Evolutionary conservation across 2,329 filamentous ascomycete species (phyloP).

Genomic region (Stromatinia cepivora): DNA sequence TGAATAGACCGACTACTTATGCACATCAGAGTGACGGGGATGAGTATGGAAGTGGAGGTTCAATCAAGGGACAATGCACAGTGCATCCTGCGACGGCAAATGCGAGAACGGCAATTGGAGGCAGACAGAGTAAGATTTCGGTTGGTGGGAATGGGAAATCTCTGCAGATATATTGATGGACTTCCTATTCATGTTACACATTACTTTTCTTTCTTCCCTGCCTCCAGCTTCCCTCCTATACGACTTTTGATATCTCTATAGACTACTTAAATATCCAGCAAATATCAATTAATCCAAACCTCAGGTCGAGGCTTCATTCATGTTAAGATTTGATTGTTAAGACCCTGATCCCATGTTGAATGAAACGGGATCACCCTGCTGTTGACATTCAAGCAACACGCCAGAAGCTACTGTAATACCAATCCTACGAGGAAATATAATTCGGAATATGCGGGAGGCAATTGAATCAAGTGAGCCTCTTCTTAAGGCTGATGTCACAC

Average conservation of each 20-base stretch:
- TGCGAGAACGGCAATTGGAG: constrained; percentile 1
- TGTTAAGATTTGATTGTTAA: neutral
- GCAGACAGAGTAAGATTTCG: constrained; percentile 16
- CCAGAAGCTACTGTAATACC: neutral
- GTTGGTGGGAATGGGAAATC: constrained; percentile 18
- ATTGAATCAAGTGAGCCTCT: neutral
- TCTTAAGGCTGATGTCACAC: neutral
- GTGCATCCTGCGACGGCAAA: neutral
- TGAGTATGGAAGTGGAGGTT: neutral
- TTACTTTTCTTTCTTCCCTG: neutral
- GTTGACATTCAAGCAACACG: neutral
- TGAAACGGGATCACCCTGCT: neutral
- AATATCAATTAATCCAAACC: neutral
- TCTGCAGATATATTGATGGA: constrained; percentile 17
- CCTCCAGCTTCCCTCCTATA: too few relatives aligned
- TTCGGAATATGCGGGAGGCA: neutral
- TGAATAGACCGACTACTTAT: constrained; percentile 35
- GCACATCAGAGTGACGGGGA: constrained; percentile 48
- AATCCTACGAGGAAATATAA: too few relatives aligned
- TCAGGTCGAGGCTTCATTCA: neutral
- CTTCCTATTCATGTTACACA: neutral
- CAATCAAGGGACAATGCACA: neutral
- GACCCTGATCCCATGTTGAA: neutral
- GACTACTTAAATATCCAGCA: neutral
- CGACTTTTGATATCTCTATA: neutral